phyloP scores from a whole-genome alignment of 1,284 basidiomycete genomes.

The Boletellus dicymbophilus region DNA sequence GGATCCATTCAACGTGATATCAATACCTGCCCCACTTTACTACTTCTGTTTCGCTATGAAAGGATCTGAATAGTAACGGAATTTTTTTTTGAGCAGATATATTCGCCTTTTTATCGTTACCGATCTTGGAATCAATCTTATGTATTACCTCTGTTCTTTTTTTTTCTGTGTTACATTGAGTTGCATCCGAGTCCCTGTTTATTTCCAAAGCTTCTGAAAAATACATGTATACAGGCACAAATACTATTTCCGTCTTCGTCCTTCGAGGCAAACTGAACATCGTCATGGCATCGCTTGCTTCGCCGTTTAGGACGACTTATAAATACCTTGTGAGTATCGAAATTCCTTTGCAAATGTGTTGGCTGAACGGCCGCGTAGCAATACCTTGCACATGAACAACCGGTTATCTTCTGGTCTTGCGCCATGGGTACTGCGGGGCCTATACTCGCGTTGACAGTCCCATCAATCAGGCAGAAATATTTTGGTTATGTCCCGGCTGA shows the following conservation, averaged over 20 bases:
- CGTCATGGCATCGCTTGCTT: slow-evolving; percentile 31
- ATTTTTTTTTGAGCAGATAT: not conserved
- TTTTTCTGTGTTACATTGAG: too few relatives aligned
- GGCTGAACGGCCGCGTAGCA: slow-evolving; percentile 35
- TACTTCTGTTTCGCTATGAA: not conserved
- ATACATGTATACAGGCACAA: slow-evolving; percentile 26
- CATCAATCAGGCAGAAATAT: slow-evolving; percentile 72
- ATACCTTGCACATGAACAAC: slow-evolving; percentile 89
- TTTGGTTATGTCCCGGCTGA: slow-evolving; percentile 78
- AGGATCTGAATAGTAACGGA: too few relatives aligned
- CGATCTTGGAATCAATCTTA: too few relatives aligned
- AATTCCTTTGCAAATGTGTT: not conserved
- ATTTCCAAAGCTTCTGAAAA: slow-evolving; percentile 28
- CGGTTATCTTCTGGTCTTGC: slow-evolving; percentile 90
- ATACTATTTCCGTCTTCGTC: slow-evolving; percentile 21
- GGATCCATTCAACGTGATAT: not conserved
- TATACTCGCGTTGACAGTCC: slow-evolving; percentile 73
- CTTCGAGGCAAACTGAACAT: not conserved
- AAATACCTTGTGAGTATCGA: slow-evolving; percentile 30
- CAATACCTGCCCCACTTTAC: not conserved
- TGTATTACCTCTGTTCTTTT: too few relatives aligned
- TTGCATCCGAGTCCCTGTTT: too few relatives aligned
- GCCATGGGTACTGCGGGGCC: slow-evolving; percentile 80
- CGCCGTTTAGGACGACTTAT: slow-evolving; percentile 33
- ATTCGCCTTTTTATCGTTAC: slow-evolving; percentile 1